These are phyloP conservation scores for Phaeosphaeriaceae sp. DNA, from an alignment of 2,329 filamentous ascomycete genomes.

Conservation along the genomic window DNA sequence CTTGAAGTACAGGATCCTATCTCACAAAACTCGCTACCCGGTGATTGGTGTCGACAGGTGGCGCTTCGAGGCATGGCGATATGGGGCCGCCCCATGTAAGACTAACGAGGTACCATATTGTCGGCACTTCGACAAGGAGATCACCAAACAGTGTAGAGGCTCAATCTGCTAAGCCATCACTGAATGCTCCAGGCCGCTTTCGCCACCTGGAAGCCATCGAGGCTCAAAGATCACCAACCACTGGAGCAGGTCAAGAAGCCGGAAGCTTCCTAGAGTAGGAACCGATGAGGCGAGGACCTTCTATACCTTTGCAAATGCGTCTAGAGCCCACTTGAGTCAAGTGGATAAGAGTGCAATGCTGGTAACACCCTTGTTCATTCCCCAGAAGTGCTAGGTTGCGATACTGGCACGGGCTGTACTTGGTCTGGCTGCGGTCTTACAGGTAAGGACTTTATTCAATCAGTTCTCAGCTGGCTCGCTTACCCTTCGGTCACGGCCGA, in stretches of 20 bases:
- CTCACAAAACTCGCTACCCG: background rate
- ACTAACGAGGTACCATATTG: background rate
- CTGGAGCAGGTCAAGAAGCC: background rate
- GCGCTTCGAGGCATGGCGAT: background rate
- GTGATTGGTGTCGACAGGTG: background rate
- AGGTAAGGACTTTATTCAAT: background rate
- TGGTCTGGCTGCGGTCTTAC: background rate
- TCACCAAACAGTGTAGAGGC: background rate
- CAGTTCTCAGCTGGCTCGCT: background rate
- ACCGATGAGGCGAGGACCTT: background rate
- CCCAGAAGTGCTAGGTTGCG: background rate
- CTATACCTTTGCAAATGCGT: background rate
- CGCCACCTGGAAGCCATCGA: background rate
- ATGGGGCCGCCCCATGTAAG: background rate
- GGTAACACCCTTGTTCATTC: background rate
- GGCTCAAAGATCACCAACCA: background rate
- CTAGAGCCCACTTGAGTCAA: background rate
- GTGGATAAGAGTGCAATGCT: background rate
- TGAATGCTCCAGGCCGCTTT: background rate
- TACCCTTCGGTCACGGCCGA: conserved; percentile 1
- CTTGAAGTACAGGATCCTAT: background rate
- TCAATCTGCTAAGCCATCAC: background rate
- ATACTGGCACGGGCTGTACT: background rate
- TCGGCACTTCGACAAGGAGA: background rate
- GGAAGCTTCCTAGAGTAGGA: background rate